Evolutionary conservation across 352 stramenopile species (phyloP).

Genomic region (Aphanomyces cochlioides): DNA sequence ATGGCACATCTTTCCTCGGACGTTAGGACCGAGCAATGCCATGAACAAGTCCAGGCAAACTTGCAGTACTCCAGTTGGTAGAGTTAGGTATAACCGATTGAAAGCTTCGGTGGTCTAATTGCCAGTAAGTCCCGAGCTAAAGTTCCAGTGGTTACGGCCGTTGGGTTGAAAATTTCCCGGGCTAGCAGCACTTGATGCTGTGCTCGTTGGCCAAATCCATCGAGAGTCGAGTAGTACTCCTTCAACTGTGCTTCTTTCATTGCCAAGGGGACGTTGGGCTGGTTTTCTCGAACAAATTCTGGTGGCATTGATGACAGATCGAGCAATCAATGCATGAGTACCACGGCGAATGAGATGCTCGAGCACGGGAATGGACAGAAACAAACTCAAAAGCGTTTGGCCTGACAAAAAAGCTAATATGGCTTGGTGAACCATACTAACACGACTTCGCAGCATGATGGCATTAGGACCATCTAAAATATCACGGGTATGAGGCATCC

Average conservation of each 20-base stretch:
- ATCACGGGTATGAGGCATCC: neutral
- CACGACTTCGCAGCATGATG: slow-evolving; percentile 7
- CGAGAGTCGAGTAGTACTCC: slow-evolving; percentile 73
- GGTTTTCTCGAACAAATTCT: slow-evolving; percentile 53
- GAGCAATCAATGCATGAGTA: neutral
- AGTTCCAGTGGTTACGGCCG: too few species aligned
- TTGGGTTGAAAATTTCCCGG: slow-evolving; percentile 32
- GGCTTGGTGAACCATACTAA: neutral
- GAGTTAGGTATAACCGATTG: slow-evolving; percentile 50
- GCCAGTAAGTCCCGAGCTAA: too few species aligned
- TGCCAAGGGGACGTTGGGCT: slow-evolving; percentile 34
- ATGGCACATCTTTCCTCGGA: slow-evolving; percentile 70
- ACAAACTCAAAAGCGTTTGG: slow-evolving; percentile 59
- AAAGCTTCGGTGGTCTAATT: neutral
- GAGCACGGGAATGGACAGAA: slow-evolving; percentile 56
- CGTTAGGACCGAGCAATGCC: slow-evolving; percentile 58
- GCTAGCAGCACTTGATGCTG: slow-evolving; percentile 74
- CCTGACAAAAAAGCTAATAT: slow-evolving; percentile 9
- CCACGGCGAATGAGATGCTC: slow-evolving; percentile 53
- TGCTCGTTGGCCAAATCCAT: slow-evolving; percentile 69
- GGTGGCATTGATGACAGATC: slow-evolving; percentile 13
- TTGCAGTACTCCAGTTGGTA: slow-evolving; percentile 42
- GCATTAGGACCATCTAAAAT: neutral
- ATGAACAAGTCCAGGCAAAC: slow-evolving; percentile 73
- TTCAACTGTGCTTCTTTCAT: slow-evolving; percentile 50